Conservation (phyloP, 2,329 filamentous ascomycete species). For the Biscogniauxia marginata region DNA sequence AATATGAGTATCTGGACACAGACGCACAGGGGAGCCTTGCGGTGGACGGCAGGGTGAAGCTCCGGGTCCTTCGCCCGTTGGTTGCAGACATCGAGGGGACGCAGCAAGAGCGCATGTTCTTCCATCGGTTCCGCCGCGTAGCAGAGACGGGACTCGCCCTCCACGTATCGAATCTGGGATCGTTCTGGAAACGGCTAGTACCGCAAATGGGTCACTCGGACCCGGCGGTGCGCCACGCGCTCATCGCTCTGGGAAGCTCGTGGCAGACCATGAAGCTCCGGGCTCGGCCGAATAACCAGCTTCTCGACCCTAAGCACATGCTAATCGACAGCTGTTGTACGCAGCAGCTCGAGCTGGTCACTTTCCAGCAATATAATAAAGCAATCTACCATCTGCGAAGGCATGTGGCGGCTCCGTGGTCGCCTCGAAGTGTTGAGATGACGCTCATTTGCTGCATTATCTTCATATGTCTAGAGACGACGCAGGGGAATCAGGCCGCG, state of each 20-base stretch:
- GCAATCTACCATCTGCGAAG: conserved; percentile 35
- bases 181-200: conserved; percentile 31
- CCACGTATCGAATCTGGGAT: conserved; percentile 27
- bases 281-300: conserved; percentile 14
- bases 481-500: conserved; percentile 26
- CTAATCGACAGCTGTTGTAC: conserved; percentile 14
- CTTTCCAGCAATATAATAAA: conserved; percentile 39
- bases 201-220: conserved; percentile 31
- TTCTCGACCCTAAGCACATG: neutral
- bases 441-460: conserved; percentile 34
- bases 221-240: conserved; percentile 33
- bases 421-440: conserved; percentile 26
- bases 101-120: conserved; percentile 34
- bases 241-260: conserved; percentile 35
- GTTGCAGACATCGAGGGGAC: conserved; percentile 37
- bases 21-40: conserved; percentile 25
- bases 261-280: conserved; percentile 23
- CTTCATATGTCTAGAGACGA: conserved; percentile 33
- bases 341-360: conserved; percentile 35
- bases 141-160: conserved; percentile 31
- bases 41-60: conserved; percentile 24
- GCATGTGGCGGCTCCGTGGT: conserved; percentile 22
- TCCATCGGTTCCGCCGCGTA: conserved; percentile 35
- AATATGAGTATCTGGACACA: neutral
- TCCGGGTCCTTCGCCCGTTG: conserved; percentile 33